Evolutionary conservation across 305 asterid species (phyloP).

Genomic region (Fraxinus latifolia): DNA sequence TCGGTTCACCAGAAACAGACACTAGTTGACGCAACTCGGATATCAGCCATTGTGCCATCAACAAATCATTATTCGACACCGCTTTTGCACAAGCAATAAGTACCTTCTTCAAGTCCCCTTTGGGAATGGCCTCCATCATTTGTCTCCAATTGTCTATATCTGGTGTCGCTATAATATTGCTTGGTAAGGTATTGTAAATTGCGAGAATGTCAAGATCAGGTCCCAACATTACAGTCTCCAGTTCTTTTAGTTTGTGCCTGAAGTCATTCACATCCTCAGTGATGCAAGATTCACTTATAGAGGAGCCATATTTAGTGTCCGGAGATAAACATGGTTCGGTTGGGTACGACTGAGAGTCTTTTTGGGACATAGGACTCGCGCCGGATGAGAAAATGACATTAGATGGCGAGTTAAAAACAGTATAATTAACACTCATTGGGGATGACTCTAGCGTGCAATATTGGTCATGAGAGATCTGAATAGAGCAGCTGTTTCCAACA

Average conservation of each 20-base stretch:
- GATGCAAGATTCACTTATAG: slow-evolving; percentile 44
- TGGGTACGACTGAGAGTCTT: slow-evolving; percentile 39
- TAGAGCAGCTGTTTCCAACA: slow-evolving; percentile 29
- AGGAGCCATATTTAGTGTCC: slow-evolving; percentile 41
- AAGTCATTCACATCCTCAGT: slow-evolving; percentile 46
- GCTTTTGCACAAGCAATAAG: slow-evolving; percentile 78
- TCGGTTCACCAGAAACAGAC: slow-evolving; percentile 80
- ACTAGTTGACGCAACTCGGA: slow-evolving; percentile 64
- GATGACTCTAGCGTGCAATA: slow-evolving; percentile 69
- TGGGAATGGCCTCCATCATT: slow-evolving; percentile 52
- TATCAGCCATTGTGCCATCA: slow-evolving; percentile 59
- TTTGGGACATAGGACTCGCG: slow-evolving; percentile 47
- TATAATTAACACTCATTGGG: slow-evolving; percentile 31
- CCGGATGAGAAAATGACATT: slow-evolving; percentile 45
- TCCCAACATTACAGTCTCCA: slow-evolving; percentile 71
- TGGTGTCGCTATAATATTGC: slow-evolving; percentile 25
- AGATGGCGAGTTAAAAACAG: slow-evolving; percentile 1
- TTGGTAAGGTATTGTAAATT: slow-evolving; percentile 22
- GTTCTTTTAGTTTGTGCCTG: slow-evolving; percentile 61
- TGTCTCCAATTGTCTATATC: slow-evolving; percentile 67
- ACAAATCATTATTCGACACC: slow-evolving; percentile 46
- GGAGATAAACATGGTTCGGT: slow-evolving; percentile 29
- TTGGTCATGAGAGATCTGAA: slow-evolving; percentile 37
- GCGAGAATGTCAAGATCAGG: slow-evolving; percentile 63
- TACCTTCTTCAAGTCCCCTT: slow-evolving; percentile 61